phyloP scores from a whole-genome alignment of 2,329 filamentous ascomycete genomes.

The Fusarium irregulare region DNA sequence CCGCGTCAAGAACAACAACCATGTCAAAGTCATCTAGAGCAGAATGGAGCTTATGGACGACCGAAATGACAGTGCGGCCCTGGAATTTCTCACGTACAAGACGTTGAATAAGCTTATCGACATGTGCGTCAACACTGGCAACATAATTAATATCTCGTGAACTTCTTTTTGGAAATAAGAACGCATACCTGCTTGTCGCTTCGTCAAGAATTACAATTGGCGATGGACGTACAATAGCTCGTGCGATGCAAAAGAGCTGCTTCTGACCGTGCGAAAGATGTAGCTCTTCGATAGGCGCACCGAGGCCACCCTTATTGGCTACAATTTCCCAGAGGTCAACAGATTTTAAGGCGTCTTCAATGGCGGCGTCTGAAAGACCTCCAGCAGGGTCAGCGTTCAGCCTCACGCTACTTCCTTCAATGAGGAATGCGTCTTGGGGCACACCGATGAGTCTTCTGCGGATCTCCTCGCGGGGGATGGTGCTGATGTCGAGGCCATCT shows the following conservation, averaged over 20 bases:
- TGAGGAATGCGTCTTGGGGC: slow-evolving; percentile 63
- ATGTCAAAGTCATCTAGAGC: slow-evolving; percentile 38
- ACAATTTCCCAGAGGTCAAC: slow-evolving; percentile 59
- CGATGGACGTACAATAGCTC: slow-evolving; percentile 55
- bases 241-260: slow-evolving; percentile 61
- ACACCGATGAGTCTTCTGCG: slow-evolving; percentile 54
- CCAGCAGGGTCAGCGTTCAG: slow-evolving; percentile 60
- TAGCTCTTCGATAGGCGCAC: slow-evolving; percentile 48
- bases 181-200: slow-evolving; percentile 53
- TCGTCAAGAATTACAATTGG: slow-evolving; percentile 57
- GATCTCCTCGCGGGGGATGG: slow-evolving; percentile 42
- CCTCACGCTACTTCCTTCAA: slow-evolving; percentile 57
- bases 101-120: slow-evolving; percentile 35
- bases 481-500: slow-evolving; percentile 55
- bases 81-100: slow-evolving; percentile 35
- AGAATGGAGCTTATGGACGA: slow-evolving; percentile 45
- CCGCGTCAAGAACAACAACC: slow-evolving; percentile 37
- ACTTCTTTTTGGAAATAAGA: too few species aligned
- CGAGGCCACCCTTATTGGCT: slow-evolving; percentile 52
- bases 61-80: slow-evolving; percentile 41
- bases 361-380: slow-evolving; percentile 52
- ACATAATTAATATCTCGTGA: not conserved
- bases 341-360: slow-evolving; percentile 57
- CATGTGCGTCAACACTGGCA: slow-evolving; percentile 28
- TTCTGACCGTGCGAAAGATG: slow-evolving; percentile 59